These are phyloP conservation scores for Clavispora santaluciae DNA, from an alignment of 805 yeast species.

Conservation along the genomic window DNA sequence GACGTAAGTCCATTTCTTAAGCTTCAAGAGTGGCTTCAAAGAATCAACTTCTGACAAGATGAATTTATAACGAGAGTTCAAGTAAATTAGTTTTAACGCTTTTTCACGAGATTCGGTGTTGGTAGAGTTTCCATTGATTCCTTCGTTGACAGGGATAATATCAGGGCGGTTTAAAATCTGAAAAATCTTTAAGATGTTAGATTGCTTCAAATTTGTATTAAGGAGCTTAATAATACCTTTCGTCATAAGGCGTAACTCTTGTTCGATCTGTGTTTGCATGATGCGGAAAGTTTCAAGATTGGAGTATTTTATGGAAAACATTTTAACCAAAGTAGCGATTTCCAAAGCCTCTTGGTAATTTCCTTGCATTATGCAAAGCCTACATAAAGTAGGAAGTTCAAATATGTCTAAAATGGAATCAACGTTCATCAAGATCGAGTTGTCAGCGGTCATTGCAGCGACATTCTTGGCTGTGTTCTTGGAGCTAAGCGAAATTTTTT, in stretches of 20 bases:
- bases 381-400: slow-evolving; percentile 77
- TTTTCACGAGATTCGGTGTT: slow-evolving; percentile 9
- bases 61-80: slow-evolving; percentile 66
- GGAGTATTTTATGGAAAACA: slow-evolving; percentile 68
- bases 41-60: slow-evolving; percentile 57
- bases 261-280: slow-evolving; percentile 47
- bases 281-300: slow-evolving; percentile 47
- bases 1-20: slow-evolving; percentile 55
- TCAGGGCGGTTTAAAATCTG: slow-evolving; percentile 70
- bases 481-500: background rate
- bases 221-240: slow-evolving; percentile 64
- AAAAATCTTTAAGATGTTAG: slow-evolving; percentile 72
- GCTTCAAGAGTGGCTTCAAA: slow-evolving; percentile 50
- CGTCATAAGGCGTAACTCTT: slow-evolving; percentile 61
- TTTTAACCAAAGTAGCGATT: slow-evolving; percentile 65
- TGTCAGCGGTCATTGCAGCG: slow-evolving; percentile 19
- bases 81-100: slow-evolving; percentile 48
- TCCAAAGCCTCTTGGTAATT: slow-evolving; percentile 88
- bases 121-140: background rate
- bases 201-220: slow-evolving; percentile 71
- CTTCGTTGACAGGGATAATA: slow-evolving; percentile 22
- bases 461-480: slow-evolving; percentile 18
- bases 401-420: slow-evolving; percentile 72
- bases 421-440: slow-evolving; percentile 51
- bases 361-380: slow-evolving; percentile 80